A percentile compares a stretch with the other conserved stretches of the same genome.
Conservation (phyloP, 768 basidiomycete genomes). For the Sistotremastrum suecicum region DNA sequence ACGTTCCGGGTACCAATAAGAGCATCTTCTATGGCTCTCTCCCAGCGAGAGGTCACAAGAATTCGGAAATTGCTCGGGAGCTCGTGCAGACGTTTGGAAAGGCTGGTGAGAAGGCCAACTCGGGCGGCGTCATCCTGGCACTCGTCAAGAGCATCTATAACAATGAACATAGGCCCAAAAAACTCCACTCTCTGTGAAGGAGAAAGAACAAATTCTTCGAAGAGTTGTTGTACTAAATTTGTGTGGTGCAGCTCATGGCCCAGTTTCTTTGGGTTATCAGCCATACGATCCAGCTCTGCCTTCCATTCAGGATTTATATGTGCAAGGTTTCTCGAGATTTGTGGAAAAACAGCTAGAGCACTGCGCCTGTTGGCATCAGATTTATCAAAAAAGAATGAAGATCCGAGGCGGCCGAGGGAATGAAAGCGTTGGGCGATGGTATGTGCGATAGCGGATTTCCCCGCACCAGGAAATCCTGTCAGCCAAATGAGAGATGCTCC, state of each 20-base stretch:
- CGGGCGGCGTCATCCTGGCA: no score
- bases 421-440: constrained; percentile 14
- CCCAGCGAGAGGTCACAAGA: constrained; percentile 4
- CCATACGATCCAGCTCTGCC: background rate
- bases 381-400: constrained; percentile 12
- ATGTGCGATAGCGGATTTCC: constrained; percentile 18
- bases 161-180: constrained; percentile 6
- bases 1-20: constrained; percentile 1
- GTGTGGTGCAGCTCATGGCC: background rate
- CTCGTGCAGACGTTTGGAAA: background rate
- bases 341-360: constrained; percentile 7
- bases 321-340: constrained; percentile 13
- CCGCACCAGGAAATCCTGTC: constrained; percentile 14
- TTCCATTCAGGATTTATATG: background rate
- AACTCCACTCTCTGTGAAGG: background rate
- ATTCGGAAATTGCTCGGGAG: constrained; percentile 7
- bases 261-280: background rate
- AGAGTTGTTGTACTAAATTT: background rate
- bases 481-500: no score
- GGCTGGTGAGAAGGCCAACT: background rate
- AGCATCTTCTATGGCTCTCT: no score
- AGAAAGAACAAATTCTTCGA: background rate
- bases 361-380: background rate
- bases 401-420: constrained; percentile 4
- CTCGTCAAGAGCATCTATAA: constrained; percentile 18